phyloP scores from a whole-genome alignment of 768 basidiomycete genomes.

The Saitozyma sp. region DNA sequence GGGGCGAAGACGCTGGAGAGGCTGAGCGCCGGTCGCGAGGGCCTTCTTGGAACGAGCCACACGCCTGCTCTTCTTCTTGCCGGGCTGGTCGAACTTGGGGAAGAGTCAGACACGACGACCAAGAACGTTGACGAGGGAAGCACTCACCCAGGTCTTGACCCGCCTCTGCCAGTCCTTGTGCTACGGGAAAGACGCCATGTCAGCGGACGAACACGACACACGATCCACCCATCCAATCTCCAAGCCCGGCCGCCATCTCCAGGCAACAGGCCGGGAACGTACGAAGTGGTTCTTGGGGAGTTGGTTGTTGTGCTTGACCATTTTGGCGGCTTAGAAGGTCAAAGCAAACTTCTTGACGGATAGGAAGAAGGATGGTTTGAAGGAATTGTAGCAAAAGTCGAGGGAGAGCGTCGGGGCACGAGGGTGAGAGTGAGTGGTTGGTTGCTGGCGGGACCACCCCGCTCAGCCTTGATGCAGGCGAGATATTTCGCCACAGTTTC shows the following conservation, averaged over 20 bases:
- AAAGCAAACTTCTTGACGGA: neutral
- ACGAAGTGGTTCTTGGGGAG: conserved; percentile 50
- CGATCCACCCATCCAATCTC: neutral
- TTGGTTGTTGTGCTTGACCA: conserved; percentile 51
- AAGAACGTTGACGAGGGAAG: neutral
- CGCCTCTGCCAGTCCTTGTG: conserved; percentile 93
- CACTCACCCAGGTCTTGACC: conserved; percentile 43
- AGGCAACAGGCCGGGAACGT: neutral
- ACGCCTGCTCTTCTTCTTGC: conserved; percentile 93
- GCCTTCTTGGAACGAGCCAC: conserved; percentile 89
- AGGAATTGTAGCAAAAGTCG: neutral
- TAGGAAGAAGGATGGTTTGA: conserved; percentile 2
- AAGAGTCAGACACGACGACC: conserved; percentile 55
- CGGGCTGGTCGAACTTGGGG: conserved; percentile 99
- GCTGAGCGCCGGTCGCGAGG: conserved; percentile 85
- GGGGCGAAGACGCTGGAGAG: conserved; percentile 84
- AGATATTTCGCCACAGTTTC: conserved; percentile 6
- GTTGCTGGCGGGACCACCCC: no score
- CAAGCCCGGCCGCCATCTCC: neutral
- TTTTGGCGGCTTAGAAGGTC: conserved; percentile 1
- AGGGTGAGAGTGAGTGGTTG: no score
- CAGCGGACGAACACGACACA: no score
- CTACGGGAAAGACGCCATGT: conserved; percentile 55
- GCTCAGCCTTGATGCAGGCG: no score
- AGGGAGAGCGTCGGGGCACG: neutral